Conservation (phyloP, 2,329 filamentous ascomycete species). For the Ceratocystis diversiconidia region DNA sequence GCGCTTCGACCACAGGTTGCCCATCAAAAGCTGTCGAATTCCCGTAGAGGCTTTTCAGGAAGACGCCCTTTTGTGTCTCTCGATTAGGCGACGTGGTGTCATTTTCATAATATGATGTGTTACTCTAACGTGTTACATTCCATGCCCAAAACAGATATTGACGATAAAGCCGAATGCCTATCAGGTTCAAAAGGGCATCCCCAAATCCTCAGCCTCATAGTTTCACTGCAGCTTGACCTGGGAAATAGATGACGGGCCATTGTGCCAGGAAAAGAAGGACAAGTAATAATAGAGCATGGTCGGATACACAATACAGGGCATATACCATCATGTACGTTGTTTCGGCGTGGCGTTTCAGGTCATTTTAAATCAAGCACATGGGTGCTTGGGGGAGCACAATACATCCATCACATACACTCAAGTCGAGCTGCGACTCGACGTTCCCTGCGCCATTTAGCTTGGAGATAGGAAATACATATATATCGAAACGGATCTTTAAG, state of each 20-base stretch:
- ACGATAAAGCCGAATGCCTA: not conserved
- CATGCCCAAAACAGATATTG: not conserved
- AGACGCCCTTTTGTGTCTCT: not conserved
- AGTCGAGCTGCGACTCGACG: too few species aligned
- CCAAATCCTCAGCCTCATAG: not conserved
- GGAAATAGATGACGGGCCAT: not conserved
- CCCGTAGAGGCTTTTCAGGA: not conserved
- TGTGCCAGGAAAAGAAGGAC: not conserved
- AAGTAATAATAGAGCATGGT: too few species aligned
- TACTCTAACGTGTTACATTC: not conserved
- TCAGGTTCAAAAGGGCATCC: not conserved
- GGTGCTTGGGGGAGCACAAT: too few species aligned
- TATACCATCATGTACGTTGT: too few species aligned
- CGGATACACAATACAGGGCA: too few species aligned
- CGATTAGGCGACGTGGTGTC: not conserved
- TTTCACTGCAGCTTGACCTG: not conserved
- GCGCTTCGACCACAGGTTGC: too few species aligned
- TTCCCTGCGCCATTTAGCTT: too few species aligned
- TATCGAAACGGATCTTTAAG: too few species aligned
- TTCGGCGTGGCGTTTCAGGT: too few species aligned
- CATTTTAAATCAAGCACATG: too few species aligned
- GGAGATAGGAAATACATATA: too few species aligned
- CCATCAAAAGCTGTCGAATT: not conserved
- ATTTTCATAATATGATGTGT: constrained; percentile 1
- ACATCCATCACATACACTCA: too few species aligned